A percentile compares a stretch with the other conserved stretches of the same genome.
phyloP scores from a whole-genome alignment of 2,329 filamentous ascomycete genomes.

The Calonectria pseudoturangicola region DNA sequence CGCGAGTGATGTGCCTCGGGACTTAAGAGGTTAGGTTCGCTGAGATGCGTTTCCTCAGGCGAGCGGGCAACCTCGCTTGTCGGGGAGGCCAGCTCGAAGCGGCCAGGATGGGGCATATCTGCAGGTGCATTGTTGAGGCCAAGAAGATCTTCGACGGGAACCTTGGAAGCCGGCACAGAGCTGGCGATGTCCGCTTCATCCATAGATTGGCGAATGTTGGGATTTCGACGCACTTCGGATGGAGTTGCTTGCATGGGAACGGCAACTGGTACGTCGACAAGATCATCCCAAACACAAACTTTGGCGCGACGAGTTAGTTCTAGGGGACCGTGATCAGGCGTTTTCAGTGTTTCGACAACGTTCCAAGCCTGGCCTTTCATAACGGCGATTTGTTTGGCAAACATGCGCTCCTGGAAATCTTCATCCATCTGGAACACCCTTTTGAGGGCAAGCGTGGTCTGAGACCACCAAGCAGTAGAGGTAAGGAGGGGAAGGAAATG shows the following conservation, averaged over 20 bases:
- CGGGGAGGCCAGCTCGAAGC: conserved; percentile 79
- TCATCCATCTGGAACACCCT: conserved; percentile 92
- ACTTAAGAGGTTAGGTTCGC: conserved; percentile 48
- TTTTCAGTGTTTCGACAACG: conserved; percentile 97
- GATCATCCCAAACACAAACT: conserved; percentile 98
- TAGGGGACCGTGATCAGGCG: conserved; percentile 91
- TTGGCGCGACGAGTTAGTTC: conserved; percentile 93
- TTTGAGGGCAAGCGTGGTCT: conserved; percentile 91
- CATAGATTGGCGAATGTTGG: conserved; percentile 69
- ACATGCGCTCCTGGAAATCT: conserved; percentile 99
- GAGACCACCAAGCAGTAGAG: conserved; percentile 96
- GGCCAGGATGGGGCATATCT: conserved; percentile 83
- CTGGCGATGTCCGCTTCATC: conserved; percentile 92
- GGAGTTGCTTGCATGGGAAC: conserved; percentile 91
- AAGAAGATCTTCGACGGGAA: conserved; percentile 79
- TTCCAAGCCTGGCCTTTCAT: conserved; percentile 99
- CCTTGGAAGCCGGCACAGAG: conserved; percentile 58
- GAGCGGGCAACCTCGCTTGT: conserved; percentile 64
- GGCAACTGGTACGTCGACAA: conserved; percentile 96
- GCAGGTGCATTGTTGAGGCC: conserved; percentile 76
- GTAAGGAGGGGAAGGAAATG: conserved; percentile 98
- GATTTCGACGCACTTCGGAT: conserved; percentile 85
- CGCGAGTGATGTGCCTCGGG: conserved; percentile 43
- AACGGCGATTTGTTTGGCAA: conserved; percentile 96
- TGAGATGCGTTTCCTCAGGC: conserved; percentile 58